Evolutionary conservation across 2,329 filamentous ascomycete genomes (phyloP), one percentile per base, ranked within the genome.

Genomic region (Microcyclospora tardicrescens): DNA sequence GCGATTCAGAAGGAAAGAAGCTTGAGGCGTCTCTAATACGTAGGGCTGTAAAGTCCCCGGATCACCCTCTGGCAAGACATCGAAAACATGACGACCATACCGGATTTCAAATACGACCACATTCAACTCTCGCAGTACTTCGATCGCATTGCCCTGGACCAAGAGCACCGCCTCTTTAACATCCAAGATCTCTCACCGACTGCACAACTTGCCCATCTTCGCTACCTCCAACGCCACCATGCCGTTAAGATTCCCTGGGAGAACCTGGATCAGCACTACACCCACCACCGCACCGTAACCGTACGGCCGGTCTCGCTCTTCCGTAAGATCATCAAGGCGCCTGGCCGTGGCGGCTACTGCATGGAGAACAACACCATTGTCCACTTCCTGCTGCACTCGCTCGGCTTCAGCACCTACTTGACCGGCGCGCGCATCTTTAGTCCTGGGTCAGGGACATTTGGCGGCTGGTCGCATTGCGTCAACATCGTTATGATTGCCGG

Each of bases 281-380:
- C 66, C 9, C 58, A 60, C 34, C 61, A 68, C 43, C 64, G 62
- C 16, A 55, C 56, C 11, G 61, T 76, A 27, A 65, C 67, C 5
- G 55, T 75, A 35, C 62, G 73, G 32, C 62, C 68, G 0, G 52
- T 66, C 10, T 56, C 58, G 2, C 54, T 77, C 10, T 76, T 67
- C 51, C 59, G 64, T 34, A 77, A 77, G 49, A 61, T 77, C 29
- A 65, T 72, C 11, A 38, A 33, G 15, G 31, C 43, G 19, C 59
- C 65, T 29, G 62, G 63, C 6, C 56, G 71, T 16, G 73, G 74
- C 19, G 74, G 73, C 2, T 76, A 76, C 43, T 77, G 73, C 52
- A 74, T 77, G 70, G 73, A 77, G 55, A 73, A 66, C 40, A 75
- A 73, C 34, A 56, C 57, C 6, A 54, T 77, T 30, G 69, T 75